Evolutionary conservation across 2,329 filamentous ascomycete species (phyloP), one percentile per base, ranked within the genome.

Genomic region (Aureobasidium sp.): DNA sequence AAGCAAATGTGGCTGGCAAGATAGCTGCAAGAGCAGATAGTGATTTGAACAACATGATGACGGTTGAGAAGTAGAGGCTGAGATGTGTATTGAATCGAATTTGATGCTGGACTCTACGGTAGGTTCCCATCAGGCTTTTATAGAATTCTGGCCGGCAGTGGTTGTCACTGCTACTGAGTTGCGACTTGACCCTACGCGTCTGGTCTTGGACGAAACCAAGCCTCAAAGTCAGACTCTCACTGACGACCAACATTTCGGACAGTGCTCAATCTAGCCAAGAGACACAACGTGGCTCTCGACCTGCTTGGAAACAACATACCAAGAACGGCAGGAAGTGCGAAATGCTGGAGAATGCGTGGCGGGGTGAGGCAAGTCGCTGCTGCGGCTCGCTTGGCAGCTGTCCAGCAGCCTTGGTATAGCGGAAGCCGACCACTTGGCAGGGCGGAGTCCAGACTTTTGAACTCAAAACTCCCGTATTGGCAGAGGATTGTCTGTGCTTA

Each of bases 1-100:
- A 61, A 54, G 50, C 59, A 13, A 61, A 35, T 25, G 50, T 40
- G 43, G 42, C 21, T 19, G 59, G 59, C 17, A 61, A 33, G 17
- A 43, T 21, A 42, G 50, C 59, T 38, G 59, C 59, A n/a, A 57
- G 42, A 38, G 59, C 45, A 11, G 13, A 23, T 45, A 61, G 25
- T 25, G 59, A 38, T n/a, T 46, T 33, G 29, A 50, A 35, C 17
- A 50, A 25, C 59, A 61, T 61, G 31, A 17, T 29, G 42, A 29
- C 27, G 29, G 15, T n/a, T 11, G 3, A 35, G 27, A n/a, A 4
- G 9, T 35, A 10, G 17, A 50, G 8, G 4, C 10, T 1, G 25
- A 11, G 27, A 31, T 21, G 29, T 15, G 5, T 9, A 17, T 3
- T 29, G 29, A 15, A 4, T 5, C 21, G 29, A 15, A n/a, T 10